Percentiles rank a stretch among this genome's conserved stretches.
These are phyloP conservation scores for Inosperma sp. DNA, from an alignment of 768 basidiomycete genomes.

Conservation along the genomic window DNA sequence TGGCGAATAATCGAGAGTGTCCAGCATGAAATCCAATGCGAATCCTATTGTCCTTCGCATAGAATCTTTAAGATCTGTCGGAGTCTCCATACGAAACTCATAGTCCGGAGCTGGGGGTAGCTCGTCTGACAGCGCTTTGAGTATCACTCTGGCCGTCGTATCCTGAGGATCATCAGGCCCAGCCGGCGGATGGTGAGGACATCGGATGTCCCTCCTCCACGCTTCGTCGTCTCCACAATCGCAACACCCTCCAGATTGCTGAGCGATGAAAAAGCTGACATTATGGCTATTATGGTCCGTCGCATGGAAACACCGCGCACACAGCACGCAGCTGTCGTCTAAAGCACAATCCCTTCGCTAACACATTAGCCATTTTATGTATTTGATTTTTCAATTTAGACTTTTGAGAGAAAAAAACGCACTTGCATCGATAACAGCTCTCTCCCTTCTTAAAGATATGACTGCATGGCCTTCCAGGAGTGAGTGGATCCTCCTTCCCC, in stretches of 20 bases:
- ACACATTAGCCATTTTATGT: neutral
- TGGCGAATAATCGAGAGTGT: slow-evolving; percentile 77
- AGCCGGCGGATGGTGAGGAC: slow-evolving; percentile 69
- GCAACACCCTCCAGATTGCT: slow-evolving; percentile 90
- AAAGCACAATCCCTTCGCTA: slow-evolving; percentile 78
- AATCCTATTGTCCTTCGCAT: slow-evolving; percentile 72
- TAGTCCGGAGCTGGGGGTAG: slow-evolving; percentile 59
- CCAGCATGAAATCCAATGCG: slow-evolving; percentile 77
- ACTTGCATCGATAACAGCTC: slow-evolving; percentile 93
- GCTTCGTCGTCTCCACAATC: slow-evolving; percentile 93
- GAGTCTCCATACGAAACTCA: slow-evolving; percentile 50
- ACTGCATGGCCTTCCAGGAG: slow-evolving; percentile 74
- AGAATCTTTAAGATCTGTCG: slow-evolving; percentile 65
- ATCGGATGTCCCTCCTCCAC: slow-evolving; percentile 66
- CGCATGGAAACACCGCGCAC: slow-evolving; percentile 83
- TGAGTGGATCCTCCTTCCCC: slow-evolving; percentile 52
- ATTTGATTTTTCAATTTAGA: neutral
- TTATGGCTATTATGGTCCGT: slow-evolving; percentile 87
- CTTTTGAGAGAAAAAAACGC: slow-evolving; percentile 29
- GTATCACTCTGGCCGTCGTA: slow-evolving; percentile 39
- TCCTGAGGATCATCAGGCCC: slow-evolving; percentile 26
- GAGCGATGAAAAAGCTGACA: slow-evolving; percentile 88
- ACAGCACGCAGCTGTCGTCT: slow-evolving; percentile 88
- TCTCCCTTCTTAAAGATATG: slow-evolving; percentile 89
- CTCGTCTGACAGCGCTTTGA: slow-evolving; percentile 41